A percentile compares a stretch with the other conserved stretches of the same genome.
phyloP scores from a whole-genome alignment of 164 flowering plant species.

The Aristolochia contorta region DNA sequence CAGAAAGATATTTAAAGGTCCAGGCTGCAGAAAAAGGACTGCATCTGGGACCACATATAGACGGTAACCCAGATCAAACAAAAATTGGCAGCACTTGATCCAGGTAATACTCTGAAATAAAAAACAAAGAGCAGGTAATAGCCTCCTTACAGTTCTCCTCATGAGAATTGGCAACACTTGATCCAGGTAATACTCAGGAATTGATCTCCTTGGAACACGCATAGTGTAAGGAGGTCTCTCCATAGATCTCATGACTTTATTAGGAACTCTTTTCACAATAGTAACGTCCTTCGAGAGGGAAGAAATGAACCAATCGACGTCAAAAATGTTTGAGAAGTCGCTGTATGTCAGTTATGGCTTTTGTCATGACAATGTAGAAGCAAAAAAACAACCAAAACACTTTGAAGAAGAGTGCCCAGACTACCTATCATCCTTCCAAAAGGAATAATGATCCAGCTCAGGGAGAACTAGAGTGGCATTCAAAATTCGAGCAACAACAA shows the following conservation, averaged over 20 bases:
- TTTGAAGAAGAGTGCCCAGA: constrained; percentile 8
- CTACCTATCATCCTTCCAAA: constrained; percentile 95
- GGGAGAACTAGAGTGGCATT: constrained; percentile 96
- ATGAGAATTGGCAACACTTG: constrained; percentile 87
- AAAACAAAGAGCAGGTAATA: constrained; percentile 3
- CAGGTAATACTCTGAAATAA: too few species aligned
- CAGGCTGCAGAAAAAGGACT: too few species aligned
- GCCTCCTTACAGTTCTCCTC: constrained; percentile 75
- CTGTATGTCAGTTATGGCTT: constrained; percentile 41
- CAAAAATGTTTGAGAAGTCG: constrained; percentile 76
- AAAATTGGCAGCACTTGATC: too few species aligned
- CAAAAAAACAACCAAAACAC: background rate
- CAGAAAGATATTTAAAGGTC: too few species aligned
- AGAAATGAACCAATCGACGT: constrained; percentile 88
- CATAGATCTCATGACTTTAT: constrained; percentile 82
- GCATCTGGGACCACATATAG: too few species aligned
- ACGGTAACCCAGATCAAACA: too few species aligned
- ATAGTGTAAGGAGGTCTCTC: constrained; percentile 95
- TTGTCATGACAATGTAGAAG: background rate
- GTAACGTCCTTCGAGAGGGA: constrained; percentile 82
- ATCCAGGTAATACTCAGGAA: constrained; percentile 79
- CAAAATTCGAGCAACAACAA: constrained; percentile 88
- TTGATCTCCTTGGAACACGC: constrained; percentile 96
- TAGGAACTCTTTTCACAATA: constrained; percentile 72
- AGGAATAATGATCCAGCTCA: constrained; percentile 90